Percentiles rank a stretch among this genome's conserved stretches.
phyloP scores from a whole-genome alignment of 441 rosid genomes.

The Syzygium malaccense region DNA sequence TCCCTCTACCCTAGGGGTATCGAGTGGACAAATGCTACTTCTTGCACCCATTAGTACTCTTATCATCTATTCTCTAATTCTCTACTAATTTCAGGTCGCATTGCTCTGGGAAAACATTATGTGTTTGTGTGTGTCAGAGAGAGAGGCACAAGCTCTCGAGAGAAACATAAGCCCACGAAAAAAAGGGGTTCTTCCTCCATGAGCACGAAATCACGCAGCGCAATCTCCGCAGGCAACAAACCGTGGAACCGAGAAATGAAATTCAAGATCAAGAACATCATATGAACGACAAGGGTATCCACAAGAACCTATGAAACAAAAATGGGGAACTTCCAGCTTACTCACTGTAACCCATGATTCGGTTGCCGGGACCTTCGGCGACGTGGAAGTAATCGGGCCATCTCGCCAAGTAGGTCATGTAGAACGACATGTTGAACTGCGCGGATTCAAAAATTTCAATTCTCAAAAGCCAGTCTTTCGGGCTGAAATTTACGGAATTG shows the following conservation, averaged over 20 bases:
- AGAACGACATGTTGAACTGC: slow-evolving; percentile 95
- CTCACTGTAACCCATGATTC: slow-evolving; percentile 85
- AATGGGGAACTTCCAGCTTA: not conserved
- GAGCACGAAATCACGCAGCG: not conserved
- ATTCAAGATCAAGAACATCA: not conserved
- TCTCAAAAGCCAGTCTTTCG: fast-evolving
- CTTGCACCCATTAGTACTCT: not conserved
- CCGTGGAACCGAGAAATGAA: not conserved
- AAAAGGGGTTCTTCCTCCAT: not conserved
- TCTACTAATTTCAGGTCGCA: not conserved
- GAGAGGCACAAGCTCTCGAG: not conserved
- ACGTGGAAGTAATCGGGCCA: slow-evolving; percentile 98
- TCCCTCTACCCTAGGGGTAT: fast-evolving
- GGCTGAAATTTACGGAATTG: fast-evolving
- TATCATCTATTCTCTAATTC: not conserved
- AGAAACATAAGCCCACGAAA: not conserved
- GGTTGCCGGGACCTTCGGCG: slow-evolving; percentile 72
- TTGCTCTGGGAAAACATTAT: not conserved
- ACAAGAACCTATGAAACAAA: not conserved
- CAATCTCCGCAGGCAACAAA: not conserved
- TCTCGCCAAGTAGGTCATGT: slow-evolving; percentile 94
- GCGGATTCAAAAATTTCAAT: not conserved
- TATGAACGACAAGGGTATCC: not conserved
- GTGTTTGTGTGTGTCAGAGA: not conserved
- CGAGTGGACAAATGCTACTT: not conserved